Evolutionary conservation across 2,329 filamentous ascomycete genomes (phyloP).

Genomic region (Fusarium sp.): DNA sequence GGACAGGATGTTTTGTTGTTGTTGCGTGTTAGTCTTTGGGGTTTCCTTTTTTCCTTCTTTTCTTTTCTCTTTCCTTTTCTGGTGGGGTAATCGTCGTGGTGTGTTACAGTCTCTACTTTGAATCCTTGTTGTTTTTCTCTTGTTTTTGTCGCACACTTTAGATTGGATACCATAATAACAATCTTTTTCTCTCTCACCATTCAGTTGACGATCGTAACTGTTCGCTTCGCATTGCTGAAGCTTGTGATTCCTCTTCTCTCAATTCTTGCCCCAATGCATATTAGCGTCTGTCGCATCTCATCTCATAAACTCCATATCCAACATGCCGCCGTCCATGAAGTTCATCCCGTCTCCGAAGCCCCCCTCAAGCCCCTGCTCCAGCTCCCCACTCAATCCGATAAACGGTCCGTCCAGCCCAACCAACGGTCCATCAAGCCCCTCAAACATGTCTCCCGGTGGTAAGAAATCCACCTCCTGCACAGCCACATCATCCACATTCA

Average conservation of each 20-base stretch:
- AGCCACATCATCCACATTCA: not conserved
- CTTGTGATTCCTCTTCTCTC: not conserved
- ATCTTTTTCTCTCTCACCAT: not conserved
- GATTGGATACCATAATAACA: not conserved
- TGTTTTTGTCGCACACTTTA: not conserved
- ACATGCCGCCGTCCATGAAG: not conserved
- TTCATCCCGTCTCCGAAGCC: not conserved
- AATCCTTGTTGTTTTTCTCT: not conserved
- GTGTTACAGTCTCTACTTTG: not conserved
- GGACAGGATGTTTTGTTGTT: not conserved
- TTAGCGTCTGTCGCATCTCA: not conserved
- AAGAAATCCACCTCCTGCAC: constrained; percentile 17
- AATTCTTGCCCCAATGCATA: fast-evolving
- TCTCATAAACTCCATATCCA: constrained; percentile 3
- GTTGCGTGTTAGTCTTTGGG: not conserved
- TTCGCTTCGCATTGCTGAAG: not conserved
- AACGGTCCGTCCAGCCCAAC: constrained; percentile 19
- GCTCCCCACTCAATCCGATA: not conserved
- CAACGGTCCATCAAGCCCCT: constrained; percentile 22
- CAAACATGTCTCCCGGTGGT: not conserved
- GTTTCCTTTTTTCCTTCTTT: not conserved
- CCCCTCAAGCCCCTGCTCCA: not conserved
- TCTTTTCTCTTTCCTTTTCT: not conserved
- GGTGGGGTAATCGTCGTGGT: not conserved
- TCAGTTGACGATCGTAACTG: not conserved